Base-by-base conservation (phyloP, 257 asterid genomes). In the Scutellaria barbata region DNA sequence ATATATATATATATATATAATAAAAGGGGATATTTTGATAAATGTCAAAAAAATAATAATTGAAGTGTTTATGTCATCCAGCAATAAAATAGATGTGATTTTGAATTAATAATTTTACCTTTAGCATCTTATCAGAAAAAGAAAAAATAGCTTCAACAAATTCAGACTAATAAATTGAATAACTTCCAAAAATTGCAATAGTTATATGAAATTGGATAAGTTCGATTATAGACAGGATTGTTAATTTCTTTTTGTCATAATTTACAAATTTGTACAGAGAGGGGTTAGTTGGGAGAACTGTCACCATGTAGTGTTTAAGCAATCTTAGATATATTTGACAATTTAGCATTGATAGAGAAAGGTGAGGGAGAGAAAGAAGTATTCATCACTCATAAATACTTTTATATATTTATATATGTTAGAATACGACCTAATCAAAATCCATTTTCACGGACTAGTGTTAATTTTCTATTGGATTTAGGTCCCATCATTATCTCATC, bases 191-290 rank as follows among this genome's bases (percentile, higher is more conserved):
- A 72, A 52, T 63, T 10, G 50, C 41, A 55, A 9, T n/a, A 20
- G 14, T 63, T 72, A 39, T 46, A 62, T 25, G 47, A 73, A 14
- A 53, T 20, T 73, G 65, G 50, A 12, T 20, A 53, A 72, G 46
- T n/a, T 16, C 22, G 30, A 39, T 42, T 37, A 40, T 51, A 54
- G 13, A 11, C 20, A 65, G 3, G 9, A 43, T 16, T 18, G n/a
- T 47, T 46, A 11, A 25, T 66, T 33, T 3, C 37, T 17, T 41
- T 17, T 42, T 10, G 8, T 33, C 0, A 8, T 5, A n/a, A 71
- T 18, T 6, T 20, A 40, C 17, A 55, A 55, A 54, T 42, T 10
- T 69, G 40, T 12, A 13, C 22, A 55, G 4, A 20, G 3, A 68
- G 12, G 43, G 74, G 14, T 53, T 70, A 18, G 50, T 35, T 7